These are phyloP conservation scores for Myxozyma monticola DNA, from an alignment of 805 yeast species.

Conservation along the genomic window DNA sequence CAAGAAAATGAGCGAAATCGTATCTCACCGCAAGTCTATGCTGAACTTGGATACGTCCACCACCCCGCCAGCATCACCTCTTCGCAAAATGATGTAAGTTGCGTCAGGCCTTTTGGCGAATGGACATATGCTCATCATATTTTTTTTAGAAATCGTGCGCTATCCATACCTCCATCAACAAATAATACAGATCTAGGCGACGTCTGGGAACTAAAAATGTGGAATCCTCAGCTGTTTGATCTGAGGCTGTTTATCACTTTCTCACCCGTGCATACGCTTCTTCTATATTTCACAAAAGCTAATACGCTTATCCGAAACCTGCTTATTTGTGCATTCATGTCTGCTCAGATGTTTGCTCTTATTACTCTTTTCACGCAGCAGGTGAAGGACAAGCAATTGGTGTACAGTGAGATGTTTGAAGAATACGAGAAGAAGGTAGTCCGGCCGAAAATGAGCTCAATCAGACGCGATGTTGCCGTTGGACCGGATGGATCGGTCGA, in stretches of 20 bases:
- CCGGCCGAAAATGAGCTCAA: slow-evolving; percentile 54
- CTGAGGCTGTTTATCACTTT: slow-evolving; percentile 53
- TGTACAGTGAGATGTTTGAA: slow-evolving; percentile 58
- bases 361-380: slow-evolving; percentile 49
- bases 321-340: slow-evolving; percentile 41
- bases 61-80: not conserved
- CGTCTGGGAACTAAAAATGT: slow-evolving; percentile 56
- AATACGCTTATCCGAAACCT: slow-evolving; percentile 37
- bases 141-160: not conserved
- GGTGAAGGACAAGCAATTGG: slow-evolving; percentile 58
- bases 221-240: slow-evolving; percentile 66
- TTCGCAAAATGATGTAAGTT: slow-evolving; percentile 6
- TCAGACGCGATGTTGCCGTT: slow-evolving; percentile 59
- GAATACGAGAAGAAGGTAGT: slow-evolving; percentile 67
- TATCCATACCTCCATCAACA: not conserved
- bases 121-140: too few relatives aligned
- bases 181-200: slow-evolving; percentile 6
- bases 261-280: slow-evolving; percentile 56
- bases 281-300: slow-evolving; percentile 45
- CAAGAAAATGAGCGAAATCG: slow-evolving; percentile 1
- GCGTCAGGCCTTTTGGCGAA: too few relatives aligned
- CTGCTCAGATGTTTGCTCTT: slow-evolving; percentile 44
- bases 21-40: slow-evolving; percentile 3
- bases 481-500: slow-evolving; percentile 39
- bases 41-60: slow-evolving; percentile 1